Percentiles rank a stretch among this genome's conserved stretches.
Evolutionary conservation across 1,139 yeast species (phyloP).

Genomic region (Sugiyamaella castrensis): DNA sequence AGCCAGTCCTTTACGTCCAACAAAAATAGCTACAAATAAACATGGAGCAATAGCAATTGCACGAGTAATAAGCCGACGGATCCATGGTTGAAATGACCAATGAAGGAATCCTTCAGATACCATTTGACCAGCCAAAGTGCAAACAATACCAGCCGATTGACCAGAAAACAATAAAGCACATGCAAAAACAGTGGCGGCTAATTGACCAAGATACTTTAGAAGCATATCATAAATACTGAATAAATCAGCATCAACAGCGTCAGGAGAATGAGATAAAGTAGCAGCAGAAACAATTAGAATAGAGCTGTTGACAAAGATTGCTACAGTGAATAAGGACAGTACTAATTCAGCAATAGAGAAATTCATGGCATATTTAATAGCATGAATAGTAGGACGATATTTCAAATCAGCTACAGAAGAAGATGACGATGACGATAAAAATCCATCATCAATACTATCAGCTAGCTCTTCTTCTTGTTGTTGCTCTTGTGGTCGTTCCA

Average conservation of each 20-base stretch:
- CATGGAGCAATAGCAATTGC: constrained; percentile 87
- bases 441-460: neutral
- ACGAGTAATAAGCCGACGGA: constrained; percentile 79
- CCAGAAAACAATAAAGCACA: constrained; percentile 92
- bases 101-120: constrained; percentile 89
- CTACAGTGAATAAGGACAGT: constrained; percentile 71
- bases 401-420: neutral
- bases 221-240: constrained; percentile 79
- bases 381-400: constrained; percentile 67
- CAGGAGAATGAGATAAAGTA: constrained; percentile 63
- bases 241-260: constrained; percentile 82
- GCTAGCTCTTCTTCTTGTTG: neutral
- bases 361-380: constrained; percentile 65
- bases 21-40: constrained; percentile 65
- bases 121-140: constrained; percentile 96
- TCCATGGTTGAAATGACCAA: constrained; percentile 85
- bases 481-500: neutral
- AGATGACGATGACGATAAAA: constrained; percentile 22
- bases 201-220: constrained; percentile 70
- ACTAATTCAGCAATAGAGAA: constrained; percentile 75
- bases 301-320: constrained; percentile 81
- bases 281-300: constrained; percentile 85
- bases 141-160: constrained; percentile 96
- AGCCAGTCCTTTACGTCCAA: constrained; percentile 86
- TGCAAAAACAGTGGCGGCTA: constrained; percentile 91